Percentiles rank a stretch among this genome's conserved stretches.
Conservation (phyloP, 495 filamentous ascomycete genomes). For the Penicillium canariense region DNA sequence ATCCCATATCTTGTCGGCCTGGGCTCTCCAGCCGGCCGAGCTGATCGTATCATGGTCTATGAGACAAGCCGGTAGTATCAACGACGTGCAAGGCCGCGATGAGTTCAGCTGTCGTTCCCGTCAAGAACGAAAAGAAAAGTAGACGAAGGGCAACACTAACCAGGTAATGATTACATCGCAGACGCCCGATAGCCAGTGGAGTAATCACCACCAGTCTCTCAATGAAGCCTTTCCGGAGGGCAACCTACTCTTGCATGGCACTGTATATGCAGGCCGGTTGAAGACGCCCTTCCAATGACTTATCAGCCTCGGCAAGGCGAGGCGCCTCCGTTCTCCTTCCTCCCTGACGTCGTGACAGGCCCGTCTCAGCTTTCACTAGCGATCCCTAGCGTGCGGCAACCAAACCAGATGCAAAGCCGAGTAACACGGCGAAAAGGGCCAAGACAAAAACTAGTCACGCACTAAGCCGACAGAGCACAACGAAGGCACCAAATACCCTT, state of each 20-base stretch:
- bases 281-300: conserved; percentile 2
- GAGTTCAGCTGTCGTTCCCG: neutral
- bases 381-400: conserved; percentile 16
- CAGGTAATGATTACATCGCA: conserved; percentile 3
- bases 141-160: neutral
- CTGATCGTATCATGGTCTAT: conserved; percentile 10
- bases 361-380: conserved; percentile 10
- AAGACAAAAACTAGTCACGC: conserved; percentile 19
- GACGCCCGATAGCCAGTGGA: neutral
- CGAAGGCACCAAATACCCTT: conserved; percentile 21
- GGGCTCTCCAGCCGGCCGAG: conserved; percentile 9
- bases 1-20: conserved; percentile 17
- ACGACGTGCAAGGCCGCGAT: neutral
- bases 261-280: conserved; percentile 12
- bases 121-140: neutral
- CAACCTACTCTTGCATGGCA: conserved; percentile 20
- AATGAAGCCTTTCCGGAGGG: conserved; percentile 8
- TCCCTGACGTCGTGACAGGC: conserved; percentile 6
- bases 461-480: conserved; percentile 16
- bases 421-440: conserved; percentile 18
- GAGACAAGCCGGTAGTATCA: neutral
- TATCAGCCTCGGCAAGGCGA: neutral
- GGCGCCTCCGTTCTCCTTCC: neutral
- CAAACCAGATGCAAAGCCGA: conserved; percentile 14
- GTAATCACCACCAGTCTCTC: neutral